These are phyloP conservation scores for Nevesoporus exiguus DNA, from an alignment of 768 basidiomycete species.

Conservation along the genomic window DNA sequence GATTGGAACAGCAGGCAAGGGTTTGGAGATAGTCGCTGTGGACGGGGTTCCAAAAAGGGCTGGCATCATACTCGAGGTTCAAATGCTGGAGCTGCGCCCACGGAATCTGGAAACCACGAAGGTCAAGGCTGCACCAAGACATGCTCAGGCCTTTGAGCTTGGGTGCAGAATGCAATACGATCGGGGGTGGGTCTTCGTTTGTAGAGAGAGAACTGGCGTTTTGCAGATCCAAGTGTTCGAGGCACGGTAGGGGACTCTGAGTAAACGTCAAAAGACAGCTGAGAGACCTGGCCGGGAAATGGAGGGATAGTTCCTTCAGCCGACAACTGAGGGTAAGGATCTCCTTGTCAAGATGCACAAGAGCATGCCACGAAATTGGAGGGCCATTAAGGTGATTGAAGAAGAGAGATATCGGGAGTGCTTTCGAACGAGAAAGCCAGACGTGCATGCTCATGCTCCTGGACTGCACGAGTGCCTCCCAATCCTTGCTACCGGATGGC, in stretches of 20 bases:
- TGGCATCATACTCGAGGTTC: slow-evolving; percentile 28
- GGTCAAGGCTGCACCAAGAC: slow-evolving; percentile 29
- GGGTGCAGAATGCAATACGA: slow-evolving; percentile 26
- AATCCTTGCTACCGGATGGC: slow-evolving; percentile 17
- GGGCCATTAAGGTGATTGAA: slow-evolving; percentile 24
- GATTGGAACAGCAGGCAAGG: slow-evolving; percentile 26
- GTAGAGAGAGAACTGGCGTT: slow-evolving; percentile 25
- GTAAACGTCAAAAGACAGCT: slow-evolving; percentile 28
- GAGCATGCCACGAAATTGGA: slow-evolving; percentile 24
- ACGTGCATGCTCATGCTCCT: slow-evolving; percentile 27
- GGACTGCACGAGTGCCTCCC: slow-evolving; percentile 27
- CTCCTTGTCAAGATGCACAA: slow-evolving; percentile 30
- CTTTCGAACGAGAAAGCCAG: slow-evolving; percentile 30
- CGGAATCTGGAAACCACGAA: slow-evolving; percentile 24
- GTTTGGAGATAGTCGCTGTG: slow-evolving; percentile 28
- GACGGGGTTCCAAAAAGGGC: slow-evolving; percentile 27
- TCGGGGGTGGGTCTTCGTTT: slow-evolving; percentile 24
- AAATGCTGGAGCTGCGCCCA: slow-evolving; percentile 29
- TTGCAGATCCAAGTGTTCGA: slow-evolving; percentile 26
- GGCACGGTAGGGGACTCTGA: slow-evolving; percentile 21
- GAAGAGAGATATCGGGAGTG: slow-evolving; percentile 26
- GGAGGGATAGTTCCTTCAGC: slow-evolving; percentile 17
- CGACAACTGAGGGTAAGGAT: slow-evolving; percentile 24
- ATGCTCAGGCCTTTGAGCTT: slow-evolving; percentile 26
- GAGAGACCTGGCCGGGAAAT: slow-evolving; percentile 25